Conservation (phyloP, 495 filamentous ascomycete genomes). For the Penicillium mononematosum region DNA sequence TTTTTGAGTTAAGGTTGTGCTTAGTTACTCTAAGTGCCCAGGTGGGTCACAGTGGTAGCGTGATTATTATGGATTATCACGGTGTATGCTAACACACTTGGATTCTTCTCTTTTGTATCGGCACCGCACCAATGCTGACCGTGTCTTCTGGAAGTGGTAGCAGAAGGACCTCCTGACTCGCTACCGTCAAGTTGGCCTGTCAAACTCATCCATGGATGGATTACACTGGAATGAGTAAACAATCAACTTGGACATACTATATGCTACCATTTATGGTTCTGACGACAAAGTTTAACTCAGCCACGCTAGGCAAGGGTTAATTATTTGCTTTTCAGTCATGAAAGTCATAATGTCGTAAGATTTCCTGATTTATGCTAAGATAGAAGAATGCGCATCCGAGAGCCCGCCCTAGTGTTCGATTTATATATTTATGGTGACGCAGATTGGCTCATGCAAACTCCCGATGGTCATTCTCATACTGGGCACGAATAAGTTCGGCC, state of each 20-base stretch:
- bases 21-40: neutral
- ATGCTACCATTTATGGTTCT: neutral
- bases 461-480: conserved; percentile 7
- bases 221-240: conserved; percentile 10
- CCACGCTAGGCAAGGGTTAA: neutral
- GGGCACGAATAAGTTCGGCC: conserved; percentile 24
- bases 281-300: neutral
- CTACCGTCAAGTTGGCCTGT: conserved; percentile 23
- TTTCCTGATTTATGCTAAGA: neutral
- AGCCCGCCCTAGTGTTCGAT: neutral
- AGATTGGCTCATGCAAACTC: conserved; percentile 1
- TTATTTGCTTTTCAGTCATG: neutral
- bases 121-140: conserved; percentile 52
- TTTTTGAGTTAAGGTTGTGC: neutral
- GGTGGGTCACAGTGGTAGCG: too few species aligned
- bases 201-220: conserved; percentile 17
- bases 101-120: conserved; percentile 54
- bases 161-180: conserved; percentile 34
- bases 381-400: neutral
- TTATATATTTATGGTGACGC: neutral
- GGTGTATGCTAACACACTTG: neutral
- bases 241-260: neutral
- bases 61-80: neutral
- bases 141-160: conserved; percentile 58
- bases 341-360: neutral